Conservation (phyloP, 2,329 filamentous ascomycete genomes). For the Knufia petricola region DNA sequence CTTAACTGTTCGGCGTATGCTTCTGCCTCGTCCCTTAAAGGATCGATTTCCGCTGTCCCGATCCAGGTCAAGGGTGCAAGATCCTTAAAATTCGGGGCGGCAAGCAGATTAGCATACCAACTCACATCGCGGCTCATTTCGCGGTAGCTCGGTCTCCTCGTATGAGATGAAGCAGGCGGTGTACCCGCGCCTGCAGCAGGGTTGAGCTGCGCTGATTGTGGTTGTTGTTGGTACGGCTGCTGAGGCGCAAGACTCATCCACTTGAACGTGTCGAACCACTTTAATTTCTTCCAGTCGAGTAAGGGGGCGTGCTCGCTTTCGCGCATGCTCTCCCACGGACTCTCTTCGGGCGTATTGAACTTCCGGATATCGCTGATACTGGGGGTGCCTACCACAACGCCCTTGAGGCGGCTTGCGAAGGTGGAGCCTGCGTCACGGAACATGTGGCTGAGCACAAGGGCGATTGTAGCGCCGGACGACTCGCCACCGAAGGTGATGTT, state of each 20-base stretch:
- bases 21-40: constrained; percentile 22
- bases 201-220: too few species aligned
- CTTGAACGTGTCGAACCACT: constrained; percentile 24
- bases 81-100: constrained; percentile 19
- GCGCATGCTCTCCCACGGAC: constrained; percentile 22
- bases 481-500: constrained; percentile 22
- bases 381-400: constrained; percentile 20
- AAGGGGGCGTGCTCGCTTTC: constrained; percentile 20
- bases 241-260: constrained; percentile 19
- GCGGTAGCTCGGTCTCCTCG: constrained; percentile 10
- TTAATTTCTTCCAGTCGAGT: constrained; percentile 22
- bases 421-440: constrained; percentile 16
- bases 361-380: constrained; percentile 22
- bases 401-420: constrained; percentile 16
- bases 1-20: constrained; percentile 20
- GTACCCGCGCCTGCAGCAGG: too few species aligned
- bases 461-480: constrained; percentile 21
- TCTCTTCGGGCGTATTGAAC: constrained; percentile 21
- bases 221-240: constrained; percentile 5
- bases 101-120: constrained; percentile 21
- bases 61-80: constrained; percentile 21
- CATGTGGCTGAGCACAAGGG: constrained; percentile 20
- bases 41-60: constrained; percentile 21
- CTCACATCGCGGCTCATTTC: constrained; percentile 19
- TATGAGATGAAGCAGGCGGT: background rate